phyloP scores from a whole-genome alignment of 2,329 filamentous ascomycete species.

The Zymoseptoria passerinii region DNA sequence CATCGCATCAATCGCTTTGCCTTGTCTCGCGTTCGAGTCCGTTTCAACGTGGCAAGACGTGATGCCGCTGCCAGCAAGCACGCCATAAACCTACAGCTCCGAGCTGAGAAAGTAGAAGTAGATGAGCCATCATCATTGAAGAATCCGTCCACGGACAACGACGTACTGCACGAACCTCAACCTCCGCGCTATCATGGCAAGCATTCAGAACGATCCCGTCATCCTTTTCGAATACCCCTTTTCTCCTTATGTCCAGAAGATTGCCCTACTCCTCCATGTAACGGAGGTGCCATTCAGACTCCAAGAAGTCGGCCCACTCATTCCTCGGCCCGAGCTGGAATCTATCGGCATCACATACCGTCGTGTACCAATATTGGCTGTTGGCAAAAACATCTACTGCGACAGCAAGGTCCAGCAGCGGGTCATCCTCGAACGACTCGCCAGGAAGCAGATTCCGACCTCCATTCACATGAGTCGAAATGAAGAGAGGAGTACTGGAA shows the following conservation, averaged over 20 bases:
- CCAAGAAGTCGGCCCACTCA: background rate
- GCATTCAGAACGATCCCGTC: background rate
- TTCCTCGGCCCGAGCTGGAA: conserved; percentile 7
- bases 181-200: background rate
- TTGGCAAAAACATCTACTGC: conserved; percentile 9
- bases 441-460: background rate
- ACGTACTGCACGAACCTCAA: background rate
- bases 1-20: background rate
- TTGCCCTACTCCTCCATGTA: background rate
- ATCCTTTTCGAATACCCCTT: conserved; percentile 25
- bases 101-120: background rate
- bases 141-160: background rate
- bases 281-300: background rate
- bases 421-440: background rate
- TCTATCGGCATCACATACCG: conserved; percentile 8
- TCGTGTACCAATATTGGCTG: conserved; percentile 9
- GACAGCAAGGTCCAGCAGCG: conserved; percentile 2
- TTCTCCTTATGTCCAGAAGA: background rate
- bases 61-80: background rate
- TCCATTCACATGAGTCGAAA: background rate
- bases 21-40: background rate
- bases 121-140: background rate
- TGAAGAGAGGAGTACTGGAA: background rate
- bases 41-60: background rate
- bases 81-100: background rate